phyloP scores from a whole-genome alignment of 2,329 filamentous ascomycete genomes.

The Claviceps fusiformis region DNA sequence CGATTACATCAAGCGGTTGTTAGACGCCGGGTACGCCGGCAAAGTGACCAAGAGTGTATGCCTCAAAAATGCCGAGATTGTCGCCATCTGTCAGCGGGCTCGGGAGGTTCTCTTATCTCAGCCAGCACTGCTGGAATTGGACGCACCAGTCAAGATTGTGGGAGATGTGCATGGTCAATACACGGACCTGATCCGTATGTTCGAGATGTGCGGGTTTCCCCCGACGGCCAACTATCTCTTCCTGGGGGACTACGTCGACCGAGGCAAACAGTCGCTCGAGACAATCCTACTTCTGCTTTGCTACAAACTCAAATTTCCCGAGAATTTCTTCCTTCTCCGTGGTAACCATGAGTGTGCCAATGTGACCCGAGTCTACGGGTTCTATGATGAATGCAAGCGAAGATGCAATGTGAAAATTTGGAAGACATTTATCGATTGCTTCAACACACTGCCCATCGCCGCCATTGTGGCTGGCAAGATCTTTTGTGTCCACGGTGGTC shows the following conservation, averaged over 20 bases:
- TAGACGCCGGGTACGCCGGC: conserved; percentile 89
- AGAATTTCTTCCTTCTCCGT: conserved; percentile 91
- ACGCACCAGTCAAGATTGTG: conserved; percentile 94
- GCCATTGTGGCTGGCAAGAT: conserved; percentile 97
- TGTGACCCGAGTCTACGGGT: conserved; percentile 88
- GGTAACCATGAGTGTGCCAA: conserved; percentile 97
- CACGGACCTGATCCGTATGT: conserved; percentile 89
- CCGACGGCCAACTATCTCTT: conserved; percentile 88
- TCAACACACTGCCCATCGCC: conserved; percentile 90
- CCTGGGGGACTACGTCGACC: conserved; percentile 90
- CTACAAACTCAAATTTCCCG: conserved; percentile 94
- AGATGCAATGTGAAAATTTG: conserved; percentile 94
- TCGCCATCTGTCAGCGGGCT: conserved; percentile 78
- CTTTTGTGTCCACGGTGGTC: conserved; percentile 89
- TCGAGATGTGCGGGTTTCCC: conserved; percentile 97
- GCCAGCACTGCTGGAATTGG: conserved; percentile 79
- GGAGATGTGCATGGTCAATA: conserved; percentile 96
- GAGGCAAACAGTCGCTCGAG: conserved; percentile 89
- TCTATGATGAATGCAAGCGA: conserved; percentile 96
- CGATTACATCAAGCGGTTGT: conserved; percentile 87
- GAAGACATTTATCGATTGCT: conserved; percentile 96
- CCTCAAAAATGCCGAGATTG: conserved; percentile 94
- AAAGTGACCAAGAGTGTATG: conserved; percentile 98
- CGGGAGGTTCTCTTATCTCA: conserved; percentile 84
- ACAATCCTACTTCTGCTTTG: conserved; percentile 85